Evolutionary conservation across 495 filamentous ascomycete species (phyloP), one percentile per base, ranked within the genome.

Genomic region (Tuber calosporum): DNA sequence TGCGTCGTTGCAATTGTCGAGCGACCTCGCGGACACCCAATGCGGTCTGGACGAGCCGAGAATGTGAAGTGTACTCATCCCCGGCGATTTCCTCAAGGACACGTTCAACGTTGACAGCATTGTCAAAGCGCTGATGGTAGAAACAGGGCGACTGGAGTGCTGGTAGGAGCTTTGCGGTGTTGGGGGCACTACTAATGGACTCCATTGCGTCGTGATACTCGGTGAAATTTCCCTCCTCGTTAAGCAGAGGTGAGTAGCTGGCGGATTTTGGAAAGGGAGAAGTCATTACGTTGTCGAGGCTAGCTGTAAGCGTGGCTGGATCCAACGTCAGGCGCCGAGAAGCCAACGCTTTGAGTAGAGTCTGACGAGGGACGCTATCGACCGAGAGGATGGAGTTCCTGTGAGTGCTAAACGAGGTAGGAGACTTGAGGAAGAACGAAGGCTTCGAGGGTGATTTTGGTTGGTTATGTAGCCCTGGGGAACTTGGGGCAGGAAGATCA

Each of bases 101-200:
- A 81, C 91, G 96, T 72, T 96, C 92, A 66, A 97, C 90, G 82
- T 99, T 93, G 75, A 99, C 92, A 11, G 93, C 93, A 81, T 96
- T 92, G 73, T 97, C 95, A 81, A 99, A 98, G 58, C 93, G 88
- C 83, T 94, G 90, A 83, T 99, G 95, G 86, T 97, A 98, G 83
- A 94, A 98, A 83, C 96, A 98, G 0, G 95, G 95, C 48, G 92
- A 96, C 80, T 94, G 90, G 37, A 97, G 84, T 6, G 87, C 85
- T 26, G 87, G 85, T 34, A 87, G 81, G 74, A 92, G 87, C 42
- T 86, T 85, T 40, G 90, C 87, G 2, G 90, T 88, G 39, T 87
- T 86, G 13, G 89, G 87, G 0, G 88, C 69, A 30, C 74, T 80
- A 17, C 73, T 66, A 5, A 80, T 68, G n/a, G 74, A 72, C 42